Conservation (phyloP, 2,329 filamentous ascomycete species). For the Aspergillus nomiae region DNA sequence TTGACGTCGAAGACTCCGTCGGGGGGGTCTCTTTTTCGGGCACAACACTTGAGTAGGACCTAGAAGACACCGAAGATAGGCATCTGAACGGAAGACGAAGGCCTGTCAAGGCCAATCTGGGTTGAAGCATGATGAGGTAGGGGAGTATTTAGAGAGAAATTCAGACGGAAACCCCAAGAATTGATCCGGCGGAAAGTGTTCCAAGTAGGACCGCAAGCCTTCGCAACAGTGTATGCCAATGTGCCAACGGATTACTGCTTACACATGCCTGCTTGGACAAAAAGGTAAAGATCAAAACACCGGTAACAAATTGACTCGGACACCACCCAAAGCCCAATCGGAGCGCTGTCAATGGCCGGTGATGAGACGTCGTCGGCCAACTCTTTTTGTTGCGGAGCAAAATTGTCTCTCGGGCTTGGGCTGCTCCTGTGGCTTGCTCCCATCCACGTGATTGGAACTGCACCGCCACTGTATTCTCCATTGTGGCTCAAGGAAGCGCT, state of each 20-base stretch:
- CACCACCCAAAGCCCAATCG: constrained; percentile 17
- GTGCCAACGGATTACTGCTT: constrained; percentile 11
- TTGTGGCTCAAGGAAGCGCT: not conserved
- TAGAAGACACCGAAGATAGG: constrained; percentile 47
- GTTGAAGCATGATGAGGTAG: constrained; percentile 61
- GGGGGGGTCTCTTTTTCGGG: constrained; percentile 37
- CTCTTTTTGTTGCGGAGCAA: constrained; percentile 15
- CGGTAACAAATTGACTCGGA: not conserved
- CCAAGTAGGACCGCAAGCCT: not conserved
- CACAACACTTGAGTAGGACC: constrained; percentile 56
- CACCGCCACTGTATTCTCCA: constrained; percentile 19
- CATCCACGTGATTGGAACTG: constrained; percentile 13
- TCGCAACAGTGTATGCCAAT: not conserved
- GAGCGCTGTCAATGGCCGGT: constrained; percentile 13
- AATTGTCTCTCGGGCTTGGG: constrained; percentile 24
- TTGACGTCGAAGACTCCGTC: constrained; percentile 34
- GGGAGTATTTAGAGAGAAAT: not conserved
- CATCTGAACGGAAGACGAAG: constrained; percentile 52
- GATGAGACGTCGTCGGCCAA: constrained; percentile 11
- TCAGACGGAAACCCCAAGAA: not conserved
- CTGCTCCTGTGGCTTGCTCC: constrained; percentile 19
- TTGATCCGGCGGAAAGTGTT: constrained; percentile 11
- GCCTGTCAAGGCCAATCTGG: constrained; percentile 61
- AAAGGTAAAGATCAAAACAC: not conserved
- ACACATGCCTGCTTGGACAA: constrained; percentile 14